Evolutionary conservation across 2,329 filamentous ascomycete genomes (phyloP).

Genomic region (Fusarium papillatum): DNA sequence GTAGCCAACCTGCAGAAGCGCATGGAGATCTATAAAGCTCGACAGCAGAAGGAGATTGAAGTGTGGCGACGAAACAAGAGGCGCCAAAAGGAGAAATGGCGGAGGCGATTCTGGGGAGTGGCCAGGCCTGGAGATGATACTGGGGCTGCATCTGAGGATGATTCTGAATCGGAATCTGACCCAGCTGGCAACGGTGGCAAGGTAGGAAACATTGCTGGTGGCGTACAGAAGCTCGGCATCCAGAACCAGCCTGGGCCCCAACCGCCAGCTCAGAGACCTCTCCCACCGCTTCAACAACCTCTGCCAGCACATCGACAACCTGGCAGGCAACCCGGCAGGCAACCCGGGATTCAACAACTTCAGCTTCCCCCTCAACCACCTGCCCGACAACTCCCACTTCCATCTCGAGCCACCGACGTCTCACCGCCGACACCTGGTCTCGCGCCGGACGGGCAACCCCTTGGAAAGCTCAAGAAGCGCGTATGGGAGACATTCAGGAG

Average conservation of each 20-base stretch:
- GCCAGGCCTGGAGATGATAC: too few species aligned
- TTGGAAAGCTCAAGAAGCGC: slow-evolving; percentile 27
- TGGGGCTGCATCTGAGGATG: neutral
- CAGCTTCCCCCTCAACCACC: slow-evolving; percentile 10
- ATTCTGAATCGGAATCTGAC: neutral
- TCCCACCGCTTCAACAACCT: neutral
- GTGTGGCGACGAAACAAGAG: slow-evolving; percentile 1
- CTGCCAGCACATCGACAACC: neutral
- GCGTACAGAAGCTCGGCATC: neutral
- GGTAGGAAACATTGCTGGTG: too few species aligned
- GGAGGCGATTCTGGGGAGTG: neutral
- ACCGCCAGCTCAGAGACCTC: neutral
- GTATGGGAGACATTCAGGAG: slow-evolving; percentile 23
- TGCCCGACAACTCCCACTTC: neutral
- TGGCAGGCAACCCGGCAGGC: neutral
- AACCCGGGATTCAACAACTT: neutral
- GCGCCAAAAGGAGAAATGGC: slow-evolving; percentile 9
- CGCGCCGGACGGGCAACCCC: slow-evolving; percentile 15
- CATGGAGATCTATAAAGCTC: neutral
- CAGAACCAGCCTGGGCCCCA: slow-evolving; percentile 10
- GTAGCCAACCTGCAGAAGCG: slow-evolving; percentile 1
- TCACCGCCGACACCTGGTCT: neutral
- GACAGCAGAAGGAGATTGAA: neutral
- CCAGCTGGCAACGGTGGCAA: neutral
- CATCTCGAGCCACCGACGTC: neutral